Conservation (phyloP, 345 rosid genomes). For the Sisymbrium irio region DNA sequence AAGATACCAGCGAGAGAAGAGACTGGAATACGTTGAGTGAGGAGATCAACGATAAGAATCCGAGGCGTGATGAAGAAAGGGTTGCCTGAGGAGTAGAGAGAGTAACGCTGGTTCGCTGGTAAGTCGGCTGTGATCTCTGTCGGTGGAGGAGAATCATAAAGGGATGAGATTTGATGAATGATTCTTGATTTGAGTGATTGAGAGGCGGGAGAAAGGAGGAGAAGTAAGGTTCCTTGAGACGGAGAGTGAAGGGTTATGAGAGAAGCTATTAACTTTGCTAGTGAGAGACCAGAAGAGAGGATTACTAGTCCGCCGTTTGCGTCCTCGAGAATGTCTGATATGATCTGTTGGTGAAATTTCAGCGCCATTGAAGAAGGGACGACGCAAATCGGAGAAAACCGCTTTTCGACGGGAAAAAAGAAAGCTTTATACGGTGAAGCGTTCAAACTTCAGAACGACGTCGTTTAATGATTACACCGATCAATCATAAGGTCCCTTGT, state of each 20-base stretch:
- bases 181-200: constrained; percentile 65
- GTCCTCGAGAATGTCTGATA: constrained; percentile 72
- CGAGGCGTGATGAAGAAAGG: constrained; percentile 75
- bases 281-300: constrained; percentile 80
- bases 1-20: constrained; percentile 62
- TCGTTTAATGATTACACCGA: no score
- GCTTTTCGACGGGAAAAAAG: not conserved
- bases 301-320: constrained; percentile 66
- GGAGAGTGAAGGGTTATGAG: constrained; percentile 69
- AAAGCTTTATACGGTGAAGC: not conserved
- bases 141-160: constrained; percentile 39
- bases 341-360: constrained; percentile 74
- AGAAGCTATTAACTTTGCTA: constrained; percentile 60
- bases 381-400: constrained; percentile 6
- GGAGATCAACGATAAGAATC: constrained; percentile 87
- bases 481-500: no score
- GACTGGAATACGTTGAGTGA: constrained; percentile 55
- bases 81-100: constrained; percentile 74
- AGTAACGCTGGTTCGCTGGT: constrained; percentile 66
- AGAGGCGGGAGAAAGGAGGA: constrained; percentile 56
- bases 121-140: constrained; percentile 81
- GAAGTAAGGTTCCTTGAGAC: constrained; percentile 69
- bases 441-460: no score
- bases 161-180: constrained; percentile 42
- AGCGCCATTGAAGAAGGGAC: constrained; percentile 47